phyloP scores from a whole-genome alignment of 108 stramenopile species.

The Fragilaria crotonensis region DNA sequence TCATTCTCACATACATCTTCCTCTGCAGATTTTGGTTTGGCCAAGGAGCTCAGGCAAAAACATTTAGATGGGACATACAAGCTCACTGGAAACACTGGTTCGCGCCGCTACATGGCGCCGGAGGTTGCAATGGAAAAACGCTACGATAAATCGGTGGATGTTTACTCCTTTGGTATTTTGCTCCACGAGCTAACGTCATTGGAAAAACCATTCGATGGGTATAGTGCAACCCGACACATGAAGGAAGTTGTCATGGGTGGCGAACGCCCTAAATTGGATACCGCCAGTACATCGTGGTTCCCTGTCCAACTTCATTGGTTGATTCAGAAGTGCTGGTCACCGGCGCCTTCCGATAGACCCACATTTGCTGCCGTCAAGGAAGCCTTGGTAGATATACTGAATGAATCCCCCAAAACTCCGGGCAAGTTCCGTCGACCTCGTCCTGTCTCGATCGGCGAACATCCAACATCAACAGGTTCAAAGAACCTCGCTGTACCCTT shows the following conservation, averaged over 20 bases:
- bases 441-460: neutral
- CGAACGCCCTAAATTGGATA: slow-evolving; percentile 47
- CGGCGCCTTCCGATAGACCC: slow-evolving; percentile 38
- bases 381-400: slow-evolving; percentile 11
- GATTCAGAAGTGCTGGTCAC: slow-evolving; percentile 50
- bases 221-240: slow-evolving; percentile 29
- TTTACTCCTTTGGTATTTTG: slow-evolving; percentile 65
- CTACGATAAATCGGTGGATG: slow-evolving; percentile 61
- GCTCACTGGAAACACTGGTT: slow-evolving; percentile 58
- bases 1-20: neutral
- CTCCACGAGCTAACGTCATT: slow-evolving; percentile 54
- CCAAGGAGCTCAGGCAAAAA: slow-evolving; percentile 43
- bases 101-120: slow-evolving; percentile 57
- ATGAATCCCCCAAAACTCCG: neutral
- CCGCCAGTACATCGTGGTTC: slow-evolving; percentile 29
- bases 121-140: slow-evolving; percentile 28
- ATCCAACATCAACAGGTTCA: neutral
- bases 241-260: slow-evolving; percentile 50
- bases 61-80: slow-evolving; percentile 31
- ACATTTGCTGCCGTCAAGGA: slow-evolving; percentile 32
- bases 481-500: neutral
- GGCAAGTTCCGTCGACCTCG: neutral
- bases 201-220: slow-evolving; percentile 56
- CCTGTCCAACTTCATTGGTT: slow-evolving; percentile 35
- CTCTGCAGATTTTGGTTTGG: slow-evolving; percentile 59